Base-by-base conservation (phyloP, 345 rosid genomes). In the Cardamine occulta region DNA sequence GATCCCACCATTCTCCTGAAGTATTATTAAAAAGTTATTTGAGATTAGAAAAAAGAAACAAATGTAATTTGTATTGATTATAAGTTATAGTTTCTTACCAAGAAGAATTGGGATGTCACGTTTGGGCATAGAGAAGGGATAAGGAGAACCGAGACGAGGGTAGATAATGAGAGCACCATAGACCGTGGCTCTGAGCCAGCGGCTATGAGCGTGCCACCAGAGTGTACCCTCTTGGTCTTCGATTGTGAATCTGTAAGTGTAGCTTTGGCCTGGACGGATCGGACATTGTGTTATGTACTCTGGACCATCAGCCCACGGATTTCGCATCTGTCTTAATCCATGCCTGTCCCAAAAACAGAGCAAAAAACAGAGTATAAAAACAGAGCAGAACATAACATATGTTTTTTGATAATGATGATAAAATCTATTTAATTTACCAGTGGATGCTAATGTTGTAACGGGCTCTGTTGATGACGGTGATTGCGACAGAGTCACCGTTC, bases 201-300 rank as follows among this genome's bases (percentile, higher is more conserved):
- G 80, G 81, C 94, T 88, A 68, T 90, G 97, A 62, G 97, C 97
- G 56, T 92, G 97, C 97, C 97, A 92, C 97, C 97, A 89, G 19
- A 92, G 78, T 6, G 97, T 92, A 63, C 97, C 97, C 76, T 88
- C 93, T 74, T 92, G 93, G 6, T 65, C 57, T 21, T 81, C 71
- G 35, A 90, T 82, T 37, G 77, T 86, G 75, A 88, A 66, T 6
- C 79, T 80, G 70, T 92, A 84, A 6, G 90, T 92, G 79, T 90
- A 92, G 39, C 79, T 85, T 15, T 53, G 75, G 19, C 97, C 97
- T 0, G 94, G 86, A 73, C 47, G 91, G 73, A 92, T 92, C 1
- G 97, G 97, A 70, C 97, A 92, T 56, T 90, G 97, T 1, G 96
- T 92, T 54, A 92, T 82, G 55, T 80, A 85, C 70, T 85, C 93